Conservation (phyloP, 139 green algal species). For the Picochlorum sp. region DNA sequence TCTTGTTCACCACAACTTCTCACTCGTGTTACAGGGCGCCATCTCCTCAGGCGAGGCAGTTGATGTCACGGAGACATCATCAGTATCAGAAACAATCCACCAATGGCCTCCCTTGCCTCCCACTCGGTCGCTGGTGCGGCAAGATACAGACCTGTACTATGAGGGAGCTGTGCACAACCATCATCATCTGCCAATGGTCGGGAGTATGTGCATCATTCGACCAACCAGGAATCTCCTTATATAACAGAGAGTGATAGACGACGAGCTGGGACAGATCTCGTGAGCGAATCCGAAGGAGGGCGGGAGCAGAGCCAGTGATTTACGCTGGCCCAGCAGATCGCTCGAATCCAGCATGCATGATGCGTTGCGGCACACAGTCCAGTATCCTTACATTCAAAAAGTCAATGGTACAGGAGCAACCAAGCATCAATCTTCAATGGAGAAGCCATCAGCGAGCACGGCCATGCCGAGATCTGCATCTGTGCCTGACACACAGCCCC, state of each 20-base stretch:
- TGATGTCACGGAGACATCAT: constrained; percentile 15
- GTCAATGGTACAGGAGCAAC: not conserved
- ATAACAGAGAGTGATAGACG: no score
- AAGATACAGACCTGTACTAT: constrained; percentile 18
- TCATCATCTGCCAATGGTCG: not conserved
- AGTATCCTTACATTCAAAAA: not conserved
- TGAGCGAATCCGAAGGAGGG: not conserved
- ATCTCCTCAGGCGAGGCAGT: constrained; percentile 4
- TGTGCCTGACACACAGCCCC: no score
- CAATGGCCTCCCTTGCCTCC: not conserved
- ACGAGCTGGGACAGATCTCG: not conserved
- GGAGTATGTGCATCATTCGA: no score
- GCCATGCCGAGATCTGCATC: no score
- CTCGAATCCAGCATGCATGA: constrained; percentile 2
- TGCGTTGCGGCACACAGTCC: constrained; percentile 7
- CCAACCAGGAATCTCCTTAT: no score
- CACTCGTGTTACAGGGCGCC: constrained; percentile 10
- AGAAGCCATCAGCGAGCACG: no score
- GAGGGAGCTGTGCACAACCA: not conserved
- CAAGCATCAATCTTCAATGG: not conserved
- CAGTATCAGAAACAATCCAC: not conserved
- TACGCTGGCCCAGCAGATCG: constrained; percentile 11
- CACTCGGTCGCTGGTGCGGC: not conserved
- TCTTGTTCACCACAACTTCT: not conserved
- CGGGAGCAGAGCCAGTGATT: not conserved